Conservation (phyloP, 2,329 filamentous ascomycete species). For the Penicillium vulpinum region DNA sequence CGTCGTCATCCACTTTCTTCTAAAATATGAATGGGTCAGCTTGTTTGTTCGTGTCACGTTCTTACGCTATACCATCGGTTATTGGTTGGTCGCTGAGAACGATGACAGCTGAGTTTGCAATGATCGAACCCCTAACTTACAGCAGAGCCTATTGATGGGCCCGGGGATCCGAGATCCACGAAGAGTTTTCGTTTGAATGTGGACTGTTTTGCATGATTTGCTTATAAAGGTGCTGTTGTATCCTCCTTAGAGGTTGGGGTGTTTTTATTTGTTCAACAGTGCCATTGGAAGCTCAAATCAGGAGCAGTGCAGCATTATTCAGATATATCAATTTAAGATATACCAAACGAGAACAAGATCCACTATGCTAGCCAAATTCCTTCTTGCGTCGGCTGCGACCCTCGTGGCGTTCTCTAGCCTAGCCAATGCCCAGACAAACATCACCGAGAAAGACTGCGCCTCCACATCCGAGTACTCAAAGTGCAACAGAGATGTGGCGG, state of each 20-base stretch:
- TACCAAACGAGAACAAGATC: neutral
- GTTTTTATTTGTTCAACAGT: neutral
- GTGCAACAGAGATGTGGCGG: slow-evolving; percentile 23
- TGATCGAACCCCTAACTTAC: slow-evolving; percentile 15
- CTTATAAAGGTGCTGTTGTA: slow-evolving; percentile 1
- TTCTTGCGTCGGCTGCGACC: slow-evolving; percentile 14
- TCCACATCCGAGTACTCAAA: slow-evolving; percentile 17
- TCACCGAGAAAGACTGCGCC: slow-evolving; percentile 23
- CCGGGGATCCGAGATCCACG: slow-evolving; percentile 4
- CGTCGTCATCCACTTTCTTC: neutral
- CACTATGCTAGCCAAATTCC: slow-evolving; percentile 19
- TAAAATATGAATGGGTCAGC: slow-evolving; percentile 2
- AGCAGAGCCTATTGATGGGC: neutral
- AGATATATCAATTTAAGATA: neutral
- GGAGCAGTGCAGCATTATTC: neutral
- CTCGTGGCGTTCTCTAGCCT: slow-evolving; percentile 12
- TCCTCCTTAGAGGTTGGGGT: neutral
- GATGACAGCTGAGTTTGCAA: slow-evolving; percentile 23
- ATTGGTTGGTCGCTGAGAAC: slow-evolving; percentile 7
- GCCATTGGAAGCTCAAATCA: neutral
- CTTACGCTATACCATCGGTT: neutral
- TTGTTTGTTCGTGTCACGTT: neutral
- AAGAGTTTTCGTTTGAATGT: neutral
- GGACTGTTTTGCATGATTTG: neutral
- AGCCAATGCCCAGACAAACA: slow-evolving; percentile 24